Evolutionary conservation across 768 basidiomycete genomes (phyloP), one percentile per base, ranked within the genome.

Genomic region (Mycena epipterygia): DNA sequence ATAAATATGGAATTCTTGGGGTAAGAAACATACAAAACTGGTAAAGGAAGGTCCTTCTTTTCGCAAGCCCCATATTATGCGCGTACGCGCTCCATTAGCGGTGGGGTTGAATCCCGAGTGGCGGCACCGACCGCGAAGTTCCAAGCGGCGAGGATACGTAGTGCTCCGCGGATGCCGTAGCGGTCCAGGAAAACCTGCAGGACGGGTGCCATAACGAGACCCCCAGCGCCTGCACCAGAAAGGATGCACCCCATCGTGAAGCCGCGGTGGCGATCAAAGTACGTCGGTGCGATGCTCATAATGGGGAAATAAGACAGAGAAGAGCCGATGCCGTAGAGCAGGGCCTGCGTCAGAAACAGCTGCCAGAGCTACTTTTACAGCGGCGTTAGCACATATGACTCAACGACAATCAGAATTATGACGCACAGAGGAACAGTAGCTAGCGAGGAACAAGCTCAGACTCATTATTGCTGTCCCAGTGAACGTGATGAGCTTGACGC

Each of bases 331-430:
- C n/a, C n/a, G n/a, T n/a, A n/a, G n/a, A n/a, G n/a, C n/a, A n/a
- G n/a, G n/a, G n/a, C n/a, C n/a, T n/a, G n/a, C n/a, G n/a, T n/a
- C n/a, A n/a, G n/a, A 53, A 81, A 84, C 11, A 86, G 79, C 30
- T 85, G 84, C 84, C 84, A 85, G 17, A 86, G 73, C 84, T 85
- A 19, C 21, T n/a, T n/a, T n/a, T n/a, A n/a, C n/a, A n/a, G n/a
- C n/a, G n/a, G n/a, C n/a, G n/a, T n/a, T n/a, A n/a, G n/a, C n/a
- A n/a, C n/a, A n/a, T n/a, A n/a, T n/a, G n/a, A n/a, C n/a, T n/a
- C n/a, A n/a, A n/a, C n/a, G n/a, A n/a, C n/a, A n/a, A n/a, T n/a
- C n/a, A n/a, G n/a, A n/a, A n/a, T n/a, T n/a, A n/a, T 12, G 17
- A 42, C n/a, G n/a, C n/a, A n/a, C n/a, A n/a, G n/a, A n/a, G n/a